These are phyloP conservation scores for Dunaliella primolecta DNA, from an alignment of 139 green algal species.

Conservation along the genomic window DNA sequence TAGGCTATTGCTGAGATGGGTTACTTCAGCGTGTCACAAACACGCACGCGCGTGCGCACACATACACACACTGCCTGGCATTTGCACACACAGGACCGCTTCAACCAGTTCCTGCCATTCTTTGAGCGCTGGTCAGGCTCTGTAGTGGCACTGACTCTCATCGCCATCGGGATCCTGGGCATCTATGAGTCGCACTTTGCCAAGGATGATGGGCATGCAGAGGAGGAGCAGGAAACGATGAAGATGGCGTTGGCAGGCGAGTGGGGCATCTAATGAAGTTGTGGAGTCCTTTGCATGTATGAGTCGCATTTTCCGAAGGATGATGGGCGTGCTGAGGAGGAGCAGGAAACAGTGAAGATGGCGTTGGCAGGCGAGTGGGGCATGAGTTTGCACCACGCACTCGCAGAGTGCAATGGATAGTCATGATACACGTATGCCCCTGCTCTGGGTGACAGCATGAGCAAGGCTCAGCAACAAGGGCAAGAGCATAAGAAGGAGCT, in stretches of 20 bases:
- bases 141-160: conserved; percentile 88
- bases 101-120: conserved; percentile 71
- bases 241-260: conserved; percentile 42
- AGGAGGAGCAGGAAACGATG: conserved; percentile 32
- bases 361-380: conserved; percentile 42
- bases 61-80: background rate
- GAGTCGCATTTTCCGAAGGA: conserved; percentile 68
- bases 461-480: no score
- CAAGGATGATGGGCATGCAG: conserved; percentile 19
- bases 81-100: conserved; percentile 46
- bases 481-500: no score
- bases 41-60: background rate
- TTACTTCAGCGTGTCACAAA: no score
- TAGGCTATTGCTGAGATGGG: no score
- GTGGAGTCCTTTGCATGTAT: conserved; percentile 77
- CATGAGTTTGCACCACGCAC: no score
- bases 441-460: no score
- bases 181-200: conserved; percentile 81
- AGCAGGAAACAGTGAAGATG: conserved; percentile 32
- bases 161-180: conserved; percentile 88
- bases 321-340: conserved; percentile 14
- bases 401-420: no score
- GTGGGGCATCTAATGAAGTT: no score
- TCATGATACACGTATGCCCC: no score
- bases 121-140: conserved; percentile 68